Evolutionary conservation across 768 basidiomycete genomes (phyloP), one percentile per base, ranked within the genome.

Genomic region (Agaricus subrufescens): DNA sequence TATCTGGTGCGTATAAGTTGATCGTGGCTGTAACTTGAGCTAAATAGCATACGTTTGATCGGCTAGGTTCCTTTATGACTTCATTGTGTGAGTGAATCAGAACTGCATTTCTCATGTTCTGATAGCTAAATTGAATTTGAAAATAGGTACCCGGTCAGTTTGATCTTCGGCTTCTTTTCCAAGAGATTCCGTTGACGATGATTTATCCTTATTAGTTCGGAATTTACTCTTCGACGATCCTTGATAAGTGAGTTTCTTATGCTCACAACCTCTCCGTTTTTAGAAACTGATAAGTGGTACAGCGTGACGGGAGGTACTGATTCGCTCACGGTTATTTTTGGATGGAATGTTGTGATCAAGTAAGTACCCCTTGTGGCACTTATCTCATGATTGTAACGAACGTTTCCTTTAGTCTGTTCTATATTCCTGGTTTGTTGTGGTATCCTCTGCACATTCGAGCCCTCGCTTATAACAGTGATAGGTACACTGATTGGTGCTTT

Each of bases 341-440:
- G 92, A 15, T 94, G 92, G 94, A 82, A 79, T 60, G 85, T 89
- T 43, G 83, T 94, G 29, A 87, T 93, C 73, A 89, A 90, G 90
- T 90, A 67, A 44, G 81, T 61, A 11, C 34, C 19, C 43, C 39
- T 50, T 57, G 29, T 45, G 7, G 37, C 37, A 29, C 4, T 29
- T 9, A 25, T 26, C 14, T 2, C 0, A 12, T 43, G 46, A 50
- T 47, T 19, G 54, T 14, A 8, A 31, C 42, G 23, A 10, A 12
- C 7, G 3, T 34, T 30, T 12, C 12, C 37, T 25, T 23, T 26
- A 69, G 69, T 57, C 61, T 76, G 59, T 73, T 74, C 60, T 77
- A 72, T 62, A 75, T 73, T 61, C 71, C 73, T 25, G 77, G 77
- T 60, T 54, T 29, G 47, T 19, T 34, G 12, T 15, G n/a, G 2